A percentile compares a stretch with the other conserved stretches of the same genome.
Conservation (phyloP, 352 stramenopile genomes). For the Phytophthora vignae region DNA sequence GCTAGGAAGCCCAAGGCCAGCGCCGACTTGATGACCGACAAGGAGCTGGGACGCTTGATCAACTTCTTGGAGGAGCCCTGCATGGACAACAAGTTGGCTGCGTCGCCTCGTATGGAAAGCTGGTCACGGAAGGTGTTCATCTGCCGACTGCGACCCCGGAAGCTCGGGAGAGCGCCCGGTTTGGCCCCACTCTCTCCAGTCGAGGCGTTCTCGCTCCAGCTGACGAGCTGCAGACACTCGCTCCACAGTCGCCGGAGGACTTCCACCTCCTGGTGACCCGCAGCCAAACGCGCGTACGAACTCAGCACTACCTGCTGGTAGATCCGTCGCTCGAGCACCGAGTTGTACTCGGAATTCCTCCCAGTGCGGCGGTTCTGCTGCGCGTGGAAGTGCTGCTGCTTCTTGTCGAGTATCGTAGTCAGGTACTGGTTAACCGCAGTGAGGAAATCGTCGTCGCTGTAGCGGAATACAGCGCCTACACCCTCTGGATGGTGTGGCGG, state of each 20-base stretch:
- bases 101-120: background rate
- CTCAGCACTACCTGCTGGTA: conserved; percentile 36
- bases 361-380: conserved; percentile 10
- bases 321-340: conserved; percentile 14
- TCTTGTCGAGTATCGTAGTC: conserved; percentile 14
- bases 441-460: conserved; percentile 30
- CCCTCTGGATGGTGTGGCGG: conserved; percentile 1
- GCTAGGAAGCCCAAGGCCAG: conserved; percentile 28
- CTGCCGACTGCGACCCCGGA: conserved; percentile 16
- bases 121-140: conserved; percentile 20
- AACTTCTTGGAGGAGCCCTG: conserved; percentile 3
- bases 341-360: background rate
- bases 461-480: conserved; percentile 13
- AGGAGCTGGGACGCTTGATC: conserved; percentile 3
- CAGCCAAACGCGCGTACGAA: conserved; percentile 27
- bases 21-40: background rate
- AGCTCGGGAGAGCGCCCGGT: background rate
- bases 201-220: conserved; percentile 8
- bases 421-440: conserved; percentile 38
- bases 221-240: conserved; percentile 31
- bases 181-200: background rate
- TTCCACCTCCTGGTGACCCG: conserved; percentile 24
- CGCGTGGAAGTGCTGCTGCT: background rate
- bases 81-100: background rate
- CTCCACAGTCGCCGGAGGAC: conserved; percentile 28